Evolutionary conservation across 2,329 filamentous ascomycete genomes (phyloP).

Genomic region (Fusarium circinatum): DNA sequence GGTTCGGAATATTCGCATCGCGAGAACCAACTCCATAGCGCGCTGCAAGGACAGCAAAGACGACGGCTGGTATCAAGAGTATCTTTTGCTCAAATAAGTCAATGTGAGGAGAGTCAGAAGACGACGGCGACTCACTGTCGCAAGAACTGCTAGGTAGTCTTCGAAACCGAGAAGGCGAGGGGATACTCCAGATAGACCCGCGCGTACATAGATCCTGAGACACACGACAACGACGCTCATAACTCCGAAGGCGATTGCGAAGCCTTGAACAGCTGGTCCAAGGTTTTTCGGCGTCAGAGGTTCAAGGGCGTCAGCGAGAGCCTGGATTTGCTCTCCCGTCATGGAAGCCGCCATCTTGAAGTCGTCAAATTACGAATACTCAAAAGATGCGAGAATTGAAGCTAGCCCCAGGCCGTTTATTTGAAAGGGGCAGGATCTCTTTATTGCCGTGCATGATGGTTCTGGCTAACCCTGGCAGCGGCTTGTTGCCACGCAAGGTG

Average conservation of each 20-base stretch:
- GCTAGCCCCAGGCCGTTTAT: background rate
- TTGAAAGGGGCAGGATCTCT: background rate
- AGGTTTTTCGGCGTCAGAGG: background rate
- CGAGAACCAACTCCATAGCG: constrained; percentile 13
- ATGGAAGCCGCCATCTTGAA: background rate
- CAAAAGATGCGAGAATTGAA: background rate
- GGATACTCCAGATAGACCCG: constrained; percentile 1
- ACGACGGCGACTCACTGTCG: background rate
- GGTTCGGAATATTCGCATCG: background rate
- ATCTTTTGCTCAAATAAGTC: background rate
- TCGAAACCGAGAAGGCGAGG: background rate
- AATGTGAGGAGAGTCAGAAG: rapidly evolving
- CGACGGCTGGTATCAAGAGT: background rate
- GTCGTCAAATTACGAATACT: background rate
- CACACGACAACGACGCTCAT: background rate
- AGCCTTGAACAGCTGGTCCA: constrained; percentile 1
- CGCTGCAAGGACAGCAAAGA: background rate
- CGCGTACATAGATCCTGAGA: constrained; percentile 14
- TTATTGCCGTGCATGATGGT: background rate
- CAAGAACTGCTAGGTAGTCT: constrained; percentile 5
- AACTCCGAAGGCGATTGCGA: background rate
- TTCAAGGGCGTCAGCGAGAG: background rate
- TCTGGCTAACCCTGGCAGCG: background rate
- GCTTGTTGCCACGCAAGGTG: background rate
- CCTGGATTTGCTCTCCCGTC: constrained; percentile 13